Percentiles rank a stretch among this genome's conserved stretches.
Conservation (phyloP, 768 basidiomycete genomes). For the Podaxis rugospora region DNA sequence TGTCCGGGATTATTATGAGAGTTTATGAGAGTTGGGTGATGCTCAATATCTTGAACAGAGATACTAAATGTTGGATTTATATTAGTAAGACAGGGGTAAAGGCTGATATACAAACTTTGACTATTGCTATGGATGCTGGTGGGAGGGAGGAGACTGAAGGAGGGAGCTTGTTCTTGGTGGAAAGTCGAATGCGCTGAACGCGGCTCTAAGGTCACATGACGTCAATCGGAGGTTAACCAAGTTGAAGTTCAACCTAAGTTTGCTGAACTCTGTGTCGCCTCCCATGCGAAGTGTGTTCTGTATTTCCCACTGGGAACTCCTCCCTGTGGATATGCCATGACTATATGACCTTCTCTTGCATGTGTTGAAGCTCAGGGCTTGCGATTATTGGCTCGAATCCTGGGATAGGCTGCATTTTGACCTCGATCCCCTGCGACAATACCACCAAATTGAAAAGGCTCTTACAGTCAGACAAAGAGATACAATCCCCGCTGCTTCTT, state of each 20-base stretch:
- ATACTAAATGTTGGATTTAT: not conserved
- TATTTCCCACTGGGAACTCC: not conserved
- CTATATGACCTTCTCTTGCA: too few relatives aligned
- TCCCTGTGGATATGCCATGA: not conserved
- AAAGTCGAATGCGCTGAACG: not conserved
- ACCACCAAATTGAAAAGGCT: not conserved
- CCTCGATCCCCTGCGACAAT: not conserved
- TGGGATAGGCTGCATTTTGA: not conserved
- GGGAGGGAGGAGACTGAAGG: not conserved
- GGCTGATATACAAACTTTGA: constrained; percentile 5
- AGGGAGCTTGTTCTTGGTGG: not conserved
- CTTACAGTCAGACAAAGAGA: too few relatives aligned
- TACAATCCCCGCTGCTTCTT: too few relatives aligned
- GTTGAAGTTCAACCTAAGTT: not conserved
- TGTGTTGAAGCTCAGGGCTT: too few relatives aligned
- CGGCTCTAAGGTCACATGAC: constrained; percentile 5
- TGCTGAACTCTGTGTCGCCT: not conserved
- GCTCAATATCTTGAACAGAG: not conserved
- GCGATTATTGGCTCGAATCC: too few relatives aligned
- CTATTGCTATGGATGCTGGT: not conserved
- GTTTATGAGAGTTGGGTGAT: not conserved
- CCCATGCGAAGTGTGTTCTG: not conserved
- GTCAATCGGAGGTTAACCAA: not conserved
- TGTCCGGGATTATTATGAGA: not conserved
- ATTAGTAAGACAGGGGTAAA: not conserved